phyloP scores from a whole-genome alignment of 805 yeast species.

The Candida silvatica region DNA sequence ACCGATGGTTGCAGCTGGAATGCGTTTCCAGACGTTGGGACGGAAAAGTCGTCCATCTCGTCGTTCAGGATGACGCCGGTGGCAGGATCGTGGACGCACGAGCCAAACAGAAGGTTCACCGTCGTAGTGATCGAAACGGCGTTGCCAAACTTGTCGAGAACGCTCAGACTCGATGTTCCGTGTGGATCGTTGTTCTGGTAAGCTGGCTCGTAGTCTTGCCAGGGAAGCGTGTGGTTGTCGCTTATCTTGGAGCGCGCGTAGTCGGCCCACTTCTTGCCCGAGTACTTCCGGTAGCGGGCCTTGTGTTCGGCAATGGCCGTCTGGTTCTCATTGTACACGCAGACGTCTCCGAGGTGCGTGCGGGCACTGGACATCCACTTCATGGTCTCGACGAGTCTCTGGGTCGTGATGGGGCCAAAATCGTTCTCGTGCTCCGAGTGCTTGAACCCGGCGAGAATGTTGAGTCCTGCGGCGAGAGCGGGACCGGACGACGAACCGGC shows the following conservation, averaged over 20 bases:
- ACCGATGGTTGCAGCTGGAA: conserved; percentile 77
- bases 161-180: conserved; percentile 85
- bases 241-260: conserved; percentile 41
- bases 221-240: conserved; percentile 47
- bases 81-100: conserved; percentile 65
- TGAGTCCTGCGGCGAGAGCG: conserved; percentile 68
- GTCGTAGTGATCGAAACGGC: conserved; percentile 89
- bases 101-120: conserved; percentile 76
- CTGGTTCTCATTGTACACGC: conserved; percentile 17
- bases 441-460: conserved; percentile 42
- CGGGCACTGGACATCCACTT: conserved; percentile 90
- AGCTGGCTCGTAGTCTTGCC: conserved; percentile 73
- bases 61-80: conserved; percentile 84
- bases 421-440: conserved; percentile 30
- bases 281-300: conserved; percentile 33
- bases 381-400: conserved; percentile 75
- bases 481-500: conserved; percentile 80
- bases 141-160: conserved; percentile 65
- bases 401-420: conserved; percentile 41
- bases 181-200: conserved; percentile 73
- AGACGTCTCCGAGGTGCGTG: conserved; percentile 72
- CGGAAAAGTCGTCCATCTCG: conserved; percentile 92
- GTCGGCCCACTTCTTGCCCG: conserved; percentile 50
- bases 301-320: conserved; percentile 22
- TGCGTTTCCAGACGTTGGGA: conserved; percentile 60